These are phyloP conservation scores for Rhizopogon rudus DNA, from an alignment of 768 basidiomycete genomes.

Conservation along the genomic window DNA sequence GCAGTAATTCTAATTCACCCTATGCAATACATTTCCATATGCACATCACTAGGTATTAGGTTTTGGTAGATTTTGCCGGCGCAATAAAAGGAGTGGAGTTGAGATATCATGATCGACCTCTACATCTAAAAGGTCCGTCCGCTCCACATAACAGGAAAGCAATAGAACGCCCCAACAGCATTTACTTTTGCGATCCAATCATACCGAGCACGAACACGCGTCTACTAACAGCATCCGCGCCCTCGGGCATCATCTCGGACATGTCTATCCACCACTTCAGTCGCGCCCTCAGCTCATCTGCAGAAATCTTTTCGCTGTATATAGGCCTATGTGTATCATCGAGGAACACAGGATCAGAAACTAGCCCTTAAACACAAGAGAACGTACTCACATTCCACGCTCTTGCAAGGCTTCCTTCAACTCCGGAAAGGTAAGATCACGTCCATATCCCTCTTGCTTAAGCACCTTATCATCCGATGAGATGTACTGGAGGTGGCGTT, in stretches of 20 bases:
- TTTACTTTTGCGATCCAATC: slow-evolving; percentile 25
- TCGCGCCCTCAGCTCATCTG: slow-evolving; percentile 42
- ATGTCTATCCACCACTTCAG: slow-evolving; percentile 64
- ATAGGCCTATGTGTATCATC: neutral
- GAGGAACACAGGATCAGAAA: slow-evolving; percentile 1
- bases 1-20: neutral
- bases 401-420: slow-evolving; percentile 65
- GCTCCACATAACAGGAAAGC: neutral
- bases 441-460: slow-evolving; percentile 39
- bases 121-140: neutral
- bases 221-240: slow-evolving; percentile 37
- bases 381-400: slow-evolving; percentile 64
- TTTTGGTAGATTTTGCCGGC: neutral
- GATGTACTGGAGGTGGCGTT: slow-evolving; percentile 35
- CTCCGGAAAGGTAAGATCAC: slow-evolving; percentile 45
- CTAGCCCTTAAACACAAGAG: neutral
- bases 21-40: neutral
- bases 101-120: neutral
- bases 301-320: slow-evolving; percentile 37
- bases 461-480: slow-evolving; percentile 63
- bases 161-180: neutral
- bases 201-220: slow-evolving; percentile 47
- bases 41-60: neutral
- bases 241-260: slow-evolving; percentile 29
- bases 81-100: neutral